Evolutionary conservation across 2,329 filamentous ascomycete genomes (phyloP).

Genomic region (Cladosporium cucumerinum): DNA sequence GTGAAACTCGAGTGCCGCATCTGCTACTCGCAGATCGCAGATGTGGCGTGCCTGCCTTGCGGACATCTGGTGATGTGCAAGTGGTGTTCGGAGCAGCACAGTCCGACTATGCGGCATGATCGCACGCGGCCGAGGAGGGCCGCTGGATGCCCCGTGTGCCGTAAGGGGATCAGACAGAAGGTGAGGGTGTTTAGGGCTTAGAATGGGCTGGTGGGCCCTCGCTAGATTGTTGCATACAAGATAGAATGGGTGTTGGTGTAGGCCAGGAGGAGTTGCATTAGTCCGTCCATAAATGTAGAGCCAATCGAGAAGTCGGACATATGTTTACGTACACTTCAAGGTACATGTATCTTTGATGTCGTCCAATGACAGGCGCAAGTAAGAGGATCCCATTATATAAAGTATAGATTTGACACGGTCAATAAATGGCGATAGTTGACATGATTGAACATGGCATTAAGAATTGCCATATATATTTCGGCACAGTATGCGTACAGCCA

Average conservation of each 20-base stretch:
- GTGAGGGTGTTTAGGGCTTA: constrained; percentile 34
- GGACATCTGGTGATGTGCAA: constrained; percentile 55
- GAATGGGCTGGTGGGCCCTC: not conserved
- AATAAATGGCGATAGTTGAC: too few species aligned
- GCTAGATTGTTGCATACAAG: not conserved
- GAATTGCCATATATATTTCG: not conserved
- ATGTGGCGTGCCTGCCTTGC: constrained; percentile 52
- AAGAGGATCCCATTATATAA: too few species aligned
- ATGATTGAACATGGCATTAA: too few species aligned
- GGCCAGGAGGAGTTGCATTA: not conserved
- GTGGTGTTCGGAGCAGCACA: constrained; percentile 53
- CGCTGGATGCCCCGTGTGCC: constrained; percentile 46
- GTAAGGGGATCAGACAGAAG: constrained; percentile 46
- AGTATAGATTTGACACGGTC: too few species aligned
- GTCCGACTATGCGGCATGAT: constrained; percentile 44
- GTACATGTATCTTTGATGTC: too few species aligned
- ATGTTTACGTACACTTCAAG: not conserved
- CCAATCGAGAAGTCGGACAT: not conserved
- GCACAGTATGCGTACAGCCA: not conserved
- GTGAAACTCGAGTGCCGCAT: constrained; percentile 52
- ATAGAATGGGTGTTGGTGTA: not conserved
- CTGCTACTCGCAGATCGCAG: constrained; percentile 52
- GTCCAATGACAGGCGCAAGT: too few species aligned
- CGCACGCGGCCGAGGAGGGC: constrained; percentile 37
- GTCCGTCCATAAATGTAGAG: not conserved